Evolutionary conservation across 202 grass and related monocot genomes (phyloP).

Genomic region (Eragrostis tef): DNA sequence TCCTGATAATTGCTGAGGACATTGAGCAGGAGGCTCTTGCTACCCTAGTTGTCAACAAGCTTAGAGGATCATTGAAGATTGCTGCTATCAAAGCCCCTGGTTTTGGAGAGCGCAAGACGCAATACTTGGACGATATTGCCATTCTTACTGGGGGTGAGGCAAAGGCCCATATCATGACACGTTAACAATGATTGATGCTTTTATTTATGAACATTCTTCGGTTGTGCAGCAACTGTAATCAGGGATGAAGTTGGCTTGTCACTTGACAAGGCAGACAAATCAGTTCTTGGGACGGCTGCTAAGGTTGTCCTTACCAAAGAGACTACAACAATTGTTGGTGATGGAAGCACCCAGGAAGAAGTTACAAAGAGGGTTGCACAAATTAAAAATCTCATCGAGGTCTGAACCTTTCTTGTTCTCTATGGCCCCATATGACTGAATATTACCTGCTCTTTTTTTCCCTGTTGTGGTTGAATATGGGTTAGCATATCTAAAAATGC

Average conservation of each 20-base stretch:
- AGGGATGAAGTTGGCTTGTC: constrained; percentile 94
- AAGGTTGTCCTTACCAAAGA: constrained; percentile 94
- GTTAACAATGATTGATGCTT: background rate
- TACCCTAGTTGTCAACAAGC: constrained; percentile 96
- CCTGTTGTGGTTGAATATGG: background rate
- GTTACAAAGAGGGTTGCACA: constrained; percentile 90
- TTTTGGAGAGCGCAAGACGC: constrained; percentile 93
- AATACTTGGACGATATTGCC: constrained; percentile 97
- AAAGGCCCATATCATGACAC: background rate
- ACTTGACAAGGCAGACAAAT: constrained; percentile 85
- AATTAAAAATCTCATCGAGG: constrained; percentile 94
- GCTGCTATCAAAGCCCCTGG: constrained; percentile 94
- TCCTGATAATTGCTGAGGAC: constrained; percentile 92
- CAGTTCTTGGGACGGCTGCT: constrained; percentile 81
- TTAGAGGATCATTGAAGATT: constrained; percentile 92
- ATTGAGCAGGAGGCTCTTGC: constrained; percentile 99
- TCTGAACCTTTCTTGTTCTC: constrained; percentile 26
- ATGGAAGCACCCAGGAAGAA: constrained; percentile 90
- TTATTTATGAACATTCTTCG: constrained; percentile 23
- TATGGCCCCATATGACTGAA: background rate
- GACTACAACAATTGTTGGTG: constrained; percentile 91
- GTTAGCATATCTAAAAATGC: background rate
- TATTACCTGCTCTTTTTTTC: constrained; percentile 3
- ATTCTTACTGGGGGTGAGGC: constrained; percentile 84
- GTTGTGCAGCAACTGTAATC: constrained; percentile 77